Evolutionary conservation across 306 rosid genomes (phyloP).

Genomic region (Castanea sativa): DNA sequence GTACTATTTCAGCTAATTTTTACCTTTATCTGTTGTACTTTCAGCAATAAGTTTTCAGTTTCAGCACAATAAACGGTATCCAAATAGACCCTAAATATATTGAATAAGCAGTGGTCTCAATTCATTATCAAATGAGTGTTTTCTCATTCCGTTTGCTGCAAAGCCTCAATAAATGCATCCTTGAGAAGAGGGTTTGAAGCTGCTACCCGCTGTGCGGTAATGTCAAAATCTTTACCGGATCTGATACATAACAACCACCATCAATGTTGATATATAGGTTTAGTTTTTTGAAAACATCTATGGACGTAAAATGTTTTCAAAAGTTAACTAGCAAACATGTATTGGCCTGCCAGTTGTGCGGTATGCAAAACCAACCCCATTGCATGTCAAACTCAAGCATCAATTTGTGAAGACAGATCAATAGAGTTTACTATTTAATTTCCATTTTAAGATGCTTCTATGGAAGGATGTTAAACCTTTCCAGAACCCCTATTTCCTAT

Average conservation of each 20-base stretch:
- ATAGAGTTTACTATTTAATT: conserved; percentile 26
- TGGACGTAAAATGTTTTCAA: neutral
- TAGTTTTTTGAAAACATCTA: neutral
- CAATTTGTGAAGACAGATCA: conserved; percentile 12
- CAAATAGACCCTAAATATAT: neutral
- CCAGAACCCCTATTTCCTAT: conserved; percentile 25
- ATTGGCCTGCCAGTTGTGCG: conserved; percentile 11
- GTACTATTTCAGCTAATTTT: too few relatives aligned
- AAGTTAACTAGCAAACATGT: neutral
- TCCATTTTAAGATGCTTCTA: neutral
- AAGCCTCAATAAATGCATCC: conserved; percentile 66
- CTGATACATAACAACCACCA: conserved; percentile 51
- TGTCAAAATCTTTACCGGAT: conserved; percentile 84
- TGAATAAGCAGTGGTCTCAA: neutral
- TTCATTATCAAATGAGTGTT: conserved; percentile 13
- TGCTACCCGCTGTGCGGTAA: conserved; percentile 78
- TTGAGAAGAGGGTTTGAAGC: conserved; percentile 83
- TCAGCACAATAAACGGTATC: too few relatives aligned
- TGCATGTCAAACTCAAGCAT: conserved; percentile 22
- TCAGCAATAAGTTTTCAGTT: too few relatives aligned
- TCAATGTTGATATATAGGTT: conserved; percentile 1
- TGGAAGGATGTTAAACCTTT: neutral
- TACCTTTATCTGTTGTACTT: too few relatives aligned
- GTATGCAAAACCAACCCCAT: conserved; percentile 1
- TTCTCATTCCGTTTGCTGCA: conserved; percentile 54